phyloP scores from a whole-genome alignment of 164 flowering plant species.

The Protea cynaroides region DNA sequence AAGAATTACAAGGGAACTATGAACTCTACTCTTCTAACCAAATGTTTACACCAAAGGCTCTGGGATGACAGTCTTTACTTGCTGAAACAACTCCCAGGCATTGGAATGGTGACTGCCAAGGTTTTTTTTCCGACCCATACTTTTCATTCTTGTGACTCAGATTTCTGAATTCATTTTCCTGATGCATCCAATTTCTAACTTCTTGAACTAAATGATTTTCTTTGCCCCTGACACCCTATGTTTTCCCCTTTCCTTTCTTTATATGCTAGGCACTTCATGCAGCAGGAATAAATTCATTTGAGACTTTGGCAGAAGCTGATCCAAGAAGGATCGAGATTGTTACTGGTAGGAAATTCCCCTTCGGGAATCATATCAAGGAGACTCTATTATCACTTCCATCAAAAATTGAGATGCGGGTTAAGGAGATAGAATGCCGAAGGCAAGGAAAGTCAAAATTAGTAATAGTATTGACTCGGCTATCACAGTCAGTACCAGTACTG shows the following conservation, averaged over 20 bases:
- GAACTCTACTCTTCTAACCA: constrained; percentile 63
- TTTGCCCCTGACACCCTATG: not conserved
- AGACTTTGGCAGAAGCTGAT: constrained; percentile 75
- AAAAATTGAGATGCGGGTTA: constrained; percentile 63
- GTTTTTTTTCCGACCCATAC: constrained; percentile 23
- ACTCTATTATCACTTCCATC: constrained; percentile 77
- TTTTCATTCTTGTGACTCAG: not conserved
- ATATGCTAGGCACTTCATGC: constrained; percentile 65
- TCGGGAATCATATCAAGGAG: constrained; percentile 96
- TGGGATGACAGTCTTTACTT: constrained; percentile 94
- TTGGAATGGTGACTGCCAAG: constrained; percentile 99
- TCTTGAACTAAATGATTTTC: constrained; percentile 3
- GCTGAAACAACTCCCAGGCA: constrained; percentile 92
- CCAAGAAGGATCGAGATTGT: constrained; percentile 92
- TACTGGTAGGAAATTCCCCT: constrained; percentile 90
- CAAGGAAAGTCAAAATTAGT: constrained; percentile 61
- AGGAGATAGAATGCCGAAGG: constrained; percentile 48
- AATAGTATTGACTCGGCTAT: constrained; percentile 61
- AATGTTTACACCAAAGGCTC: constrained; percentile 80
- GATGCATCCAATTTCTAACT: not conserved
- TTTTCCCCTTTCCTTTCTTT: too few species aligned
- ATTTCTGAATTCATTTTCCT: constrained; percentile 1
- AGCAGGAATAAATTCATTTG: constrained; percentile 75
- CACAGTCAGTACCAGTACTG: constrained; percentile 39
- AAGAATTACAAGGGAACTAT: constrained; percentile 74